Base-by-base conservation (phyloP, 83 land plant genomes). In the Picea abies region DNA sequence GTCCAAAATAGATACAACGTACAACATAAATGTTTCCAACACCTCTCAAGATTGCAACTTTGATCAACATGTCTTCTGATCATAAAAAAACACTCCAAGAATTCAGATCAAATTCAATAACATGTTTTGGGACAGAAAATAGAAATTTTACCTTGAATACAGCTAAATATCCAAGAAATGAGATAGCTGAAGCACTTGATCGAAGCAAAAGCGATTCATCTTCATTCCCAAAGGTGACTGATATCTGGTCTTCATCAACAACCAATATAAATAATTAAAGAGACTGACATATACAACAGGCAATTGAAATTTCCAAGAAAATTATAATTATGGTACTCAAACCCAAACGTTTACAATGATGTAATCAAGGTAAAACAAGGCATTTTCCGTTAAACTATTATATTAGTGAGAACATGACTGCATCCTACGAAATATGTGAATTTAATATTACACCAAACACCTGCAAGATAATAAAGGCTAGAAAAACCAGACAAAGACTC, bases 141-240 rank as follows among this genome's bases (percentile, higher is more conserved):
- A 41, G 65, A 67, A 22, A 29, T 17, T 25, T 62, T 84, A 96
- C 99, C 96, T 92, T 75, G 66, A 84, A 87, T 66, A 88, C 96
- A 78, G 93, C 90, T 80, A 86, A 88, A 80, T 83, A 92, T 69
- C 99, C 99, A 80, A 82, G 92, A 87, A 94, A 98, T 8, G 62
- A 83, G 78, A 94, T 62, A 60, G 79, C 70, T 60, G 97, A 92
- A 72, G 88, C 91, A 37, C 84, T 82, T 56, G 96, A 87, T 26
- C 91, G 92, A 23, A 92, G 87, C 62, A 84, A 61, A 26, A 89
- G 82, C 56, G 84, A 86, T 65, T 80, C 78, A 16, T 75, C 81
- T 22, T 60, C 78, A 75, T 84, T 84, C 60, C 82, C 93, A 82
- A 92, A 83, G 82, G 88, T 92, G 12, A 93, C 85, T 72, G 94